Base-by-base conservation (phyloP, 23 red algal species). In the Chondrus crispus region DNA sequence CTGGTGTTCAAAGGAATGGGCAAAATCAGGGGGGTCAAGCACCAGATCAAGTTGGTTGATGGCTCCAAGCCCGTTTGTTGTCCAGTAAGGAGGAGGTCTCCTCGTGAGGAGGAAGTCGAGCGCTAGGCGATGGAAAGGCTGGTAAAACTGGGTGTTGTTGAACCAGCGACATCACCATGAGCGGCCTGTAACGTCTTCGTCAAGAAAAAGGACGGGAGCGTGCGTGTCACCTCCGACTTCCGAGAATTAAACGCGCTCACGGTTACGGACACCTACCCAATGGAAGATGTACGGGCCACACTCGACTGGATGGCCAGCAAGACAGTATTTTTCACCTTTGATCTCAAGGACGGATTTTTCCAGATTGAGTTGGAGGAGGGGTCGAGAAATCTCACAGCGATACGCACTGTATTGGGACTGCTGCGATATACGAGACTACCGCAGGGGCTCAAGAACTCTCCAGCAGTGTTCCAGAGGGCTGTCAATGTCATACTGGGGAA, bases 291-390 rank as follows among this genome's bases (percentile, higher is more conserved):
- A 10, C 22, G 47, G 28, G 36, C 32, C 26, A 47, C 62, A 22
- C 19, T 91, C 22, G 4, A 91, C 4, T 77, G 69, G 74, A 37
- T 91, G 68, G 7, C 8, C 11, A 44, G 28, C 28, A 42, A 79
- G 75, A 91, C 26, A 19, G 33, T 81, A 73, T 82, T 52, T 35
- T 85, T 33, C 32, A 22, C 68, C 18, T 13, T 80, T 11, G 87
- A 91, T 74, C 47, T 83, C 37, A 80, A 80, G 6, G n/a, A n/a
- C n/a, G 44, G 87, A 24, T 91, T 40, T 74, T 91, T 58, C 73
- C 6, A 83, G 5, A 44, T 91, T 41, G 28, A 41, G 24, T 5
- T 91, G 87, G 14, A 8, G 20, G 9, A 51, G 45, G 78, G 33
- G 30, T 80, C 66, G 19, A 48, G 51, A 80, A 6, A 20, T 38